Percentiles rank a stretch among this genome's conserved stretches.
Conservation (phyloP, 176 grass and related monocot genomes). For the Oryza coarctata region DNA sequence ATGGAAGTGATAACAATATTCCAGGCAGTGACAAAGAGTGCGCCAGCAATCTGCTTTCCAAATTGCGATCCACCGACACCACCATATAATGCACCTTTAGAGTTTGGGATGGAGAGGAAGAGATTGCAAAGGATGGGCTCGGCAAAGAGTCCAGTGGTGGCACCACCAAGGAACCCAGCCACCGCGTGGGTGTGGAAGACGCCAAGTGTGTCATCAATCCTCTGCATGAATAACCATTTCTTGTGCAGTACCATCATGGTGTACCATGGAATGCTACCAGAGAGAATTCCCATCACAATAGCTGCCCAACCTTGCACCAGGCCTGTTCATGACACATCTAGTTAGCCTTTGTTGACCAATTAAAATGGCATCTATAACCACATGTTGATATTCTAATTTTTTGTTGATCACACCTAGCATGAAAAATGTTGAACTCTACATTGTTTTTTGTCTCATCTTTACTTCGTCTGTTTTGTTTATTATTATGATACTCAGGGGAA, state of each 20-base stretch:
- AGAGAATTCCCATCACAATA: slow-evolving; percentile 54
- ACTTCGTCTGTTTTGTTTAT: not conserved
- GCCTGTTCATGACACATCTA: slow-evolving; percentile 21
- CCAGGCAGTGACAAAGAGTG: slow-evolving; percentile 44
- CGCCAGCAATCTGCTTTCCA: slow-evolving; percentile 41
- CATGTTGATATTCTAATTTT: not conserved
- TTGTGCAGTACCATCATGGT: slow-evolving; percentile 61
- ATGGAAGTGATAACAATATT: slow-evolving; percentile 43
- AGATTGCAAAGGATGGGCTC: slow-evolving; percentile 38
- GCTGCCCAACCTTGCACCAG: slow-evolving; percentile 54
- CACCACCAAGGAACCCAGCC: slow-evolving; percentile 51
- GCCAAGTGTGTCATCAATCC: slow-evolving; percentile 51
- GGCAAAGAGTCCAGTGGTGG: slow-evolving; percentile 40
- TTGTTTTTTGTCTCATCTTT: not conserved
- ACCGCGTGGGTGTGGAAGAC: slow-evolving; percentile 62
- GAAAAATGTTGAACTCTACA: not conserved
- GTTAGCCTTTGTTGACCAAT: slow-evolving; percentile 1
- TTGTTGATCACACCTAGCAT: not conserved
- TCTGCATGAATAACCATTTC: slow-evolving; percentile 44
- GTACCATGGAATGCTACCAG: slow-evolving; percentile 51
- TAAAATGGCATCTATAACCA: not conserved
- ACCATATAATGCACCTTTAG: slow-evolving; percentile 45
- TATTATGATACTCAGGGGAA: no score
- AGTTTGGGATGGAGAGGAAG: slow-evolving; percentile 50
- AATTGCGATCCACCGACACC: slow-evolving; percentile 43